Evolutionary conservation across 2,329 filamentous ascomycete genomes (phyloP), one percentile per base, ranked within the genome.

Genomic region (Fusarium subtropicale): DNA sequence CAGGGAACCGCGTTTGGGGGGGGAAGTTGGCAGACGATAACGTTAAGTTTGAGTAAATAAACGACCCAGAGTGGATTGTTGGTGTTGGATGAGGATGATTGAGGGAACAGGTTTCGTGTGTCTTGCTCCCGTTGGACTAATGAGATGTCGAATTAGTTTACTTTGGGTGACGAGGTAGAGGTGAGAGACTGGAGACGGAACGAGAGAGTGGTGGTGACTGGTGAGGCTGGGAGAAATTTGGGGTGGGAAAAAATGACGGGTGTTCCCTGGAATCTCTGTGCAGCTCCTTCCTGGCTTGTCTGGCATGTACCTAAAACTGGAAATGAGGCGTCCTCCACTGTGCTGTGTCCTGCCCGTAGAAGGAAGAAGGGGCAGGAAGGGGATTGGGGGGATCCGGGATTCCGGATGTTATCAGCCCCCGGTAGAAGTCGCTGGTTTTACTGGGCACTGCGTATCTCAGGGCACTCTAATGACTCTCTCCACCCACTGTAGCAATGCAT

Each of bases 201-300:
- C 41, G 20, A 46, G 18, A 39, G 33, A 53, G 22, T 60, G 28
- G 42, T 46, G 41, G 44, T 48, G 41, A 42, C 53, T 69, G 65
- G 70, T 73, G 71, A 73, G 71, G 67, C 71, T 73, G 71, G 71
- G 64, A 70, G 69, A 72, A 66, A 66, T 59, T 62, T 39, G 60
- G 60, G 60, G 16, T 30, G 71, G 62, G 62, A 69, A 69, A 70
- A 74, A 67, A 39, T 60, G 71, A 72, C 47, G 67, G 66, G 66
- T 24, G 31, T 50, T 50, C 46, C 45, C 45, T 48, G 45, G 47
- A 51, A 30, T 64, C 56, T 64, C 26, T 50, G 54, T 45, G 54
- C 55, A 48, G 39, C 62, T 66, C 66, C 66, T 64, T 66, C 66
- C 66, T 64, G 67, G 54, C 60, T 55, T 59, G 46, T 50, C 59